Evolutionary conservation across 345 rosid genomes (phyloP), one percentile per base, ranked within the genome.

Genomic region (Euphorbia lathyris): DNA sequence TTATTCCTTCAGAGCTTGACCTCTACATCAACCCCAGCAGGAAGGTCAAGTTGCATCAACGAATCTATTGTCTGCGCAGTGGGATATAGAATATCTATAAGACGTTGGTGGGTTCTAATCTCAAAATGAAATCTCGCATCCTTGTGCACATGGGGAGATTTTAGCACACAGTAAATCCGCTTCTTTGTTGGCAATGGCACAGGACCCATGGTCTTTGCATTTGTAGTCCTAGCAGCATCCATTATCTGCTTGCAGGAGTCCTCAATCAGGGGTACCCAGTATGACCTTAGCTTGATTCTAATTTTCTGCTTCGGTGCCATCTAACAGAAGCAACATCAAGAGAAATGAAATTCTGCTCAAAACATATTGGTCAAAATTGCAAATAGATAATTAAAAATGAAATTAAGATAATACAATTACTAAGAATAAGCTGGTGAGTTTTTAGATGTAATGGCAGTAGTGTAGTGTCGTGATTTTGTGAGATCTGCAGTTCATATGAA

Each of bases 71-170:
- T 92, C 67, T 95, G 99, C 9, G 99, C 97, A 66, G 97, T 95
- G 0, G 99, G 99, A 83, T 87, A 88, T 36, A 92, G 86, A 81
- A 95, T 90, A 73, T 95, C 99, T 3, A 92, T 90, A 51, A 95
- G 86, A 14, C 97, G 88, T 68, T 92, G 97, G 78, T 92, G 99
- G 30, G 99, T 92, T 72, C 97, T 78, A 74, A 90, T 92, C 82
- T 95, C 97, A 72, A 92, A 92, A 77, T 95, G 97, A 71, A 92
- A 92, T 84, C 99, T 83, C 32, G 99, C 99, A 69, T 95, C 99
- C 83, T 95, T 92, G 86, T 92, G 93, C 58, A 95, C 99, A n/a
- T 95, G 97, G 19, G 97, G 97, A 57, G 99, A 95, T 82, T 90
- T 92, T 58, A 95, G 97, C 69, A 95, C 96, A 86, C 99, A 95